Evolutionary conservation across 164 flowering plant genomes (phyloP), one percentile per base, ranked within the genome.

Genomic region (Magnolia changhungtana): DNA sequence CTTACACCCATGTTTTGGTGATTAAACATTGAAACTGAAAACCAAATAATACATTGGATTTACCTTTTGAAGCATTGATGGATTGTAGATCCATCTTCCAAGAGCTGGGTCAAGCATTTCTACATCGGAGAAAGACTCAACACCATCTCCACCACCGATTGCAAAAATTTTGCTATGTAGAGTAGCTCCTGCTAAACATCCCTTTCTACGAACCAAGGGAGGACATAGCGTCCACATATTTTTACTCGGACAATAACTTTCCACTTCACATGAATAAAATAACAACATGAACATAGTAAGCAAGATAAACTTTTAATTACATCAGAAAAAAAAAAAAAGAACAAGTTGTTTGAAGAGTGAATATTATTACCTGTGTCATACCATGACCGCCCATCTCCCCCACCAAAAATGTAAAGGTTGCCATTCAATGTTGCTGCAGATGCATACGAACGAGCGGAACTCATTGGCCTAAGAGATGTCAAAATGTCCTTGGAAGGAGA

Each of bases 111-210:
- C 99, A 75, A 88, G 85, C 97, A 96, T 91, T 81, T 94, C 98
- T 49, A 96, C 94, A 74, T 86, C 90, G 37, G 95, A 85, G 63
- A 88, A 92, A 79, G 86, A 84, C 8, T 86, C 85, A 63, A 61
- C 14, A 9, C 93, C 96, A 89, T 91, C 84, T 67, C 94, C 98
- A 55, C 99, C 99, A 80, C 99, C 99, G 78, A 94, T 50, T 7
- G 95, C 94, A 90, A 79, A 96, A 77, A 94, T 77, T 78, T 87
- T 96, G 67, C 81, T 75, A 68, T 90, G 55, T 68, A 88, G 51
- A 71, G 87, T 61, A 76, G 84, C 94, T 69, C 89, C 94, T 76
- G 88, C 94, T 81, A 92, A 81, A 79, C 89, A 82, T 72, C 99
- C 98, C 78, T 86, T 96, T 73, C 72, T 76, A 72, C 61, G 74